Evolutionary conservation across 768 basidiomycete species (phyloP), one percentile per base, ranked within the genome.

Genomic region (Boletus rubescentipes): DNA sequence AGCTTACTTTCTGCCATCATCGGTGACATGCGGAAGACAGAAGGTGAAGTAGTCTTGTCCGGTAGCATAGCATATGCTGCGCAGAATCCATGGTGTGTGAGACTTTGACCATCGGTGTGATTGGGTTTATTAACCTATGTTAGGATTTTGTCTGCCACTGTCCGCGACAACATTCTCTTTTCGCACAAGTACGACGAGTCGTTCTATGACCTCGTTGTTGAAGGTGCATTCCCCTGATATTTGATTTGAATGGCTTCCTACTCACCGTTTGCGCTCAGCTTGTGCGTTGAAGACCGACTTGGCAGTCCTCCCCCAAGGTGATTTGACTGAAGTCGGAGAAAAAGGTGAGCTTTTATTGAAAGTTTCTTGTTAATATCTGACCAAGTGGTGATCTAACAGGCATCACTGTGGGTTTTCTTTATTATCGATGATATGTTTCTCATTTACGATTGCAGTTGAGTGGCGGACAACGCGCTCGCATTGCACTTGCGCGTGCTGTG

Each of bases 101-200:
- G 8, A 29, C 26, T 26, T 6, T 26, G 26, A 6, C 26, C 6
- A 26, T 26, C 26, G 26, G 26, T 6, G 6, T 26, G 35, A 23
- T 26, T n/a, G 8, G 34, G 5, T 5, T 5, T 5, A 23, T 53
- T 44, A 12, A 40, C 4, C 1, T 6, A 29, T 23, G 11, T 5
- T 29, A 89, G 88, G 89, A 84, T 97, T 40, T 79, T 95, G 69
- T 92, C 91, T 2, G 84, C 91, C 0, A 86, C 90, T 2, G 81
- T 98, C 46, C 82, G 87, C 35, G 91, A 93, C 39, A 98, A 98
- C 64, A 98, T 98, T 55, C 65, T 91, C 32, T 98, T 98, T 73
- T 93, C 87, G 10, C 89, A 95, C 69, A 80, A 85, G 60, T 97
- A 87, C 57, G 93, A 98, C 47, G 86, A 89, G 56, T 77, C 76